These are phyloP conservation scores for Astrothelium subdiscretum DNA, from an alignment of 495 filamentous ascomycete species.

Conservation along the genomic window DNA sequence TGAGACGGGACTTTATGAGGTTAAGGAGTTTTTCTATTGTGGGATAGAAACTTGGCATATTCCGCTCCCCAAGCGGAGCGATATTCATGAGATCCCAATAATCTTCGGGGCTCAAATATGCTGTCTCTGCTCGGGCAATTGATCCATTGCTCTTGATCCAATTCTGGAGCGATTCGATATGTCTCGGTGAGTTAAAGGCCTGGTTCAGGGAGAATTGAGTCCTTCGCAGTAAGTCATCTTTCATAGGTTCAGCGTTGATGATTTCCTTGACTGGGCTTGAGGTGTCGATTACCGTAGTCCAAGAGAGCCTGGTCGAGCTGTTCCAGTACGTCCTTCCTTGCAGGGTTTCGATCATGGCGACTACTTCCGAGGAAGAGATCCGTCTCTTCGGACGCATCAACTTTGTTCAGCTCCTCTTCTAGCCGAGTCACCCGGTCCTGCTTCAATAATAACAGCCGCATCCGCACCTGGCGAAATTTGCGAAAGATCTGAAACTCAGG, in stretches of 20 bases:
- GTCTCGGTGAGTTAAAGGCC: not conserved
- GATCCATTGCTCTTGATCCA: not conserved
- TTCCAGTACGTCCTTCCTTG: not conserved
- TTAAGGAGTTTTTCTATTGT: not conserved
- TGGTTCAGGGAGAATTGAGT: not conserved
- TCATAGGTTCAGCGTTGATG: not conserved
- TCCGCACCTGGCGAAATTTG: not conserved
- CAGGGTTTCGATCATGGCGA: not conserved
- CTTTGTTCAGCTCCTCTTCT: not conserved
- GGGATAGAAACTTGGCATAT: not conserved
- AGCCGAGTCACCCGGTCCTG: not conserved
- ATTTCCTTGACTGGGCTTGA: not conserved
- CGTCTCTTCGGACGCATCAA: not conserved
- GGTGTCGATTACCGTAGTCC: not conserved
- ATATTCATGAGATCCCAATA: constrained; percentile 3
- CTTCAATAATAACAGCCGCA: constrained; percentile 14
- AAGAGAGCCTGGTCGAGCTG: not conserved
- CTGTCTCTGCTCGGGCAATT: not conserved
- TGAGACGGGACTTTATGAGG: not conserved
- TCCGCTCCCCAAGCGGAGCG: not conserved
- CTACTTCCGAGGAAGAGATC: not conserved
- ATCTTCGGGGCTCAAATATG: not conserved
- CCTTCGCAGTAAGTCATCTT: not conserved
- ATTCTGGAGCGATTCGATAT: not conserved
- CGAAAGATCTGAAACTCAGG: not conserved